phyloP scores from a whole-genome alignment of 192 early-diverging fungal genomes.

The Coemansia sp. region DNA sequence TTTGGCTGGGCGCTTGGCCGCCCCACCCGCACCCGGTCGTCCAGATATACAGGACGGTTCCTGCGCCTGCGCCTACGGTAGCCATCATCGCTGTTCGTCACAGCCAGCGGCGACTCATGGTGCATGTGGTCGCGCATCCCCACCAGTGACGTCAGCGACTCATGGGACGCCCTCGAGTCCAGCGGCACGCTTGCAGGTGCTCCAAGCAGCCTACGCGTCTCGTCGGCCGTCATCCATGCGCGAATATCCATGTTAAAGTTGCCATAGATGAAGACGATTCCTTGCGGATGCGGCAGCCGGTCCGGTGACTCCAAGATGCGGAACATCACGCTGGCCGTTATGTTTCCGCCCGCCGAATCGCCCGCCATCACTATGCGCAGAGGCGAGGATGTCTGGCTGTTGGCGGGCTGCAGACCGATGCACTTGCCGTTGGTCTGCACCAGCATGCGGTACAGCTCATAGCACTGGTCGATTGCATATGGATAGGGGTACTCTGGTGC shows the following conservation, averaged over 20 bases:
- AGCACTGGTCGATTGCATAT: conserved; percentile 85
- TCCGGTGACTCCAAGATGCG: conserved; percentile 70
- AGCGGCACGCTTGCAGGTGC: conserved; percentile 4
- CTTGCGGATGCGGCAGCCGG: conserved; percentile 65
- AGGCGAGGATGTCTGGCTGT: conserved; percentile 33
- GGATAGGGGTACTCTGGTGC: conserved; percentile 97
- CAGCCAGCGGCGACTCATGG: conserved; percentile 65
- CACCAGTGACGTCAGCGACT: conserved; percentile 39
- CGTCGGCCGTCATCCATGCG: conserved; percentile 81
- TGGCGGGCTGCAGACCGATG: conserved; percentile 73
- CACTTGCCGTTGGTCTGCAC: conserved; percentile 72
- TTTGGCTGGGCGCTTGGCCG: too few species aligned
- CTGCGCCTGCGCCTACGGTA: conserved; percentile 22
- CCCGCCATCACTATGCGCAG: conserved; percentile 79
- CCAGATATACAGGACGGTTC: conserved; percentile 17
- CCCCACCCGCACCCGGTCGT: conserved; percentile 40
- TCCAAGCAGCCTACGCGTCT: conserved; percentile 37
- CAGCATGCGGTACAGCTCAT: conserved; percentile 78
- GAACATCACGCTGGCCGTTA: conserved; percentile 73
- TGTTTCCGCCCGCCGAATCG: conserved; percentile 96
- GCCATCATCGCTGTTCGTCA: conserved; percentile 31
- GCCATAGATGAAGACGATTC: conserved; percentile 86
- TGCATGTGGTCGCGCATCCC: conserved; percentile 68
- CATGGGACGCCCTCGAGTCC: not conserved
- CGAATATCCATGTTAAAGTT: conserved; percentile 87